Evolutionary conservation across 306 rosid species (phyloP).

Genomic region (Sicyos baderoa): DNA sequence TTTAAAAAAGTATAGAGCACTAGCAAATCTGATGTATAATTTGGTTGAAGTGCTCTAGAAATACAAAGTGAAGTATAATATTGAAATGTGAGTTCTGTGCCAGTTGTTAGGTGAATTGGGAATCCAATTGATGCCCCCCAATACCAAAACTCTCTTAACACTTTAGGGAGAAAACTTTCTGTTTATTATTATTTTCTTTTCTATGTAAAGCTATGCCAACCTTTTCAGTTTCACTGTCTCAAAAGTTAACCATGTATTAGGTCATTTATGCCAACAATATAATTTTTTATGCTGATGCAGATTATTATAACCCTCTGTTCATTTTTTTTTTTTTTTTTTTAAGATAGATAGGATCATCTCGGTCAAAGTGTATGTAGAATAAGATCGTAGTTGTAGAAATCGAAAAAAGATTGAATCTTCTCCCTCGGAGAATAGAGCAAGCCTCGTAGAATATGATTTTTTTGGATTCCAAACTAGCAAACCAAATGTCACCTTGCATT

Average conservation of each 20-base stretch:
- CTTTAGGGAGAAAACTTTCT: background rate
- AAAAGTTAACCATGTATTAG: background rate
- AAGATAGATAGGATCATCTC: background rate
- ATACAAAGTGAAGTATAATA: background rate
- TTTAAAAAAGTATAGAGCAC: too few relatives aligned
- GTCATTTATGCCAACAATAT: background rate
- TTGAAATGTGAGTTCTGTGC: constrained; percentile 2
- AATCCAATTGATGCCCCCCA: constrained; percentile 13
- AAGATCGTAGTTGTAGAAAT: background rate
- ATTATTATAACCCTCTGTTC: too few relatives aligned
- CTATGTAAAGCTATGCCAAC: background rate
- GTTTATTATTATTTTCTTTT: background rate
- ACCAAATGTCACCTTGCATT: background rate
- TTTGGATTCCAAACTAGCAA: too few relatives aligned
- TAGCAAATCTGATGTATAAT: background rate
- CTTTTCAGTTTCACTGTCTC: background rate
- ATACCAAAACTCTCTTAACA: constrained; percentile 1
- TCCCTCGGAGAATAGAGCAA: too few relatives aligned
- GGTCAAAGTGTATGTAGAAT: background rate
- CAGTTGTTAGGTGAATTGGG: background rate
- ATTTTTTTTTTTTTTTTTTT: too few relatives aligned
- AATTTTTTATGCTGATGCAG: background rate
- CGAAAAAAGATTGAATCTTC: too few relatives aligned
- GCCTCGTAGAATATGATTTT: too few relatives aligned
- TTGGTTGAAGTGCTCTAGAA: background rate